Evolutionary conservation across 257 asterid genomes (phyloP), one percentile per base, ranked within the genome.

Genomic region (Orobanche coerulescens): DNA sequence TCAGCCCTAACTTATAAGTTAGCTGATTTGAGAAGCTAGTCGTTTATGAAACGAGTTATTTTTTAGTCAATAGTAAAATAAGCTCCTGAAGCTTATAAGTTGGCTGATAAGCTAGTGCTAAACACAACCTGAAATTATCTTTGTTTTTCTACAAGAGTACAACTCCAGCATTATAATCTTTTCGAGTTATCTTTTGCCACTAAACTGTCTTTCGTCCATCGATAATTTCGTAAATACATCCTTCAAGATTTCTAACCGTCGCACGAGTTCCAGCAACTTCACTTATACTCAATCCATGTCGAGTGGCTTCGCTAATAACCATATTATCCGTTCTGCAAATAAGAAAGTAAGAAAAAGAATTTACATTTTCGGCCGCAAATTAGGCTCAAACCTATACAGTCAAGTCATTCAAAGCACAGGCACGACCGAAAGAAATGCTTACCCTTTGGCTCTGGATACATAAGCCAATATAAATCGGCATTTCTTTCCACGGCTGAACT

Each of bases 371-470:
- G 58, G 9, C 30, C 30, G 33, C 52, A 23, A 10, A 58, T 22
- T 44, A 10, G 33, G 6, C 6, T 20, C 18, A 36, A 30, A 20
- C 5, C 14, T 19, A 13, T 16, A 9, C 25, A n/a, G 1, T 6
- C 36, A 30, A 30, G 4, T 30, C 4, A 6, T 30, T 9, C 2
- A 30, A 30, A 30, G 8, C 2, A 4, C 36, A 30, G 36, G 36
- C 8, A 4, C 4, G 36, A 0, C 9, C 11, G 42, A 6, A 6
- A 36, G 1, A 37, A 37, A 50, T 60, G 70, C 94, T 79, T 80
- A 90, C 96, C 77, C 80, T 88, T 84, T 92, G 33, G 89, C 65
- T 70, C 98, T 74, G 51, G 98, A 92, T 43, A 92, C 84, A 46
- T 92, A 92, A 64, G 84, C 95, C 80, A 92, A 70, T 56, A 84